Evolutionary conservation across 2,329 filamentous ascomycete species (phyloP).

Genomic region (Trichoderma afroharzianum): DNA sequence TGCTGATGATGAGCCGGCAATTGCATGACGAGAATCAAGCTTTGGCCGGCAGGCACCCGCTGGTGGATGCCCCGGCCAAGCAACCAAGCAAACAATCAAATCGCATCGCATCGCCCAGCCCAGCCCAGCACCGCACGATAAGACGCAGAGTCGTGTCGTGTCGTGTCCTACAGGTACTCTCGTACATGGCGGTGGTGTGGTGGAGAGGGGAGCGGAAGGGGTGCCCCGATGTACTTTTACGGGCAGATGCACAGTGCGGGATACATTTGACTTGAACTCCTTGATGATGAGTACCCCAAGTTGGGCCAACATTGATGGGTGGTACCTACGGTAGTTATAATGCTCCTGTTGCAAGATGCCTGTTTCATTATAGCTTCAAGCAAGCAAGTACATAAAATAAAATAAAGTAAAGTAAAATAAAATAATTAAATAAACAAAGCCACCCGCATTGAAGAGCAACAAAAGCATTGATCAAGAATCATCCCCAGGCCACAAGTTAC

Average conservation of each 20-base stretch:
- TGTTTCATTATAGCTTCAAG: not conserved
- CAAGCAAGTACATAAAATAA: not conserved
- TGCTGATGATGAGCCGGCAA: not conserved
- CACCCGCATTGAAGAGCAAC: not conserved
- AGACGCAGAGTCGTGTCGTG: not conserved
- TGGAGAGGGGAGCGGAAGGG: not conserved
- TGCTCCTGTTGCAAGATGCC: no score
- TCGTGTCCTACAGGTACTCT: not conserved
- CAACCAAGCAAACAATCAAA: not conserved
- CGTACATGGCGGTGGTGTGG: not conserved
- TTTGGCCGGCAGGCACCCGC: conserved; percentile 13
- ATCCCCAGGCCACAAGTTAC: not conserved
- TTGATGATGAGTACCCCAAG: no score
- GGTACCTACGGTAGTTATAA: no score
- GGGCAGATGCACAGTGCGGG: not conserved
- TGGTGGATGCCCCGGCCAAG: not conserved
- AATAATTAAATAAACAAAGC: no score
- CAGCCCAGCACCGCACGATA: not conserved
- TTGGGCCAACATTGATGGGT: not conserved
- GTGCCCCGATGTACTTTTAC: not conserved
- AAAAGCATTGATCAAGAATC: not conserved
- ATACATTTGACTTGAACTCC: no score
- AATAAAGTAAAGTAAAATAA: not conserved
- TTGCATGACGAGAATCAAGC: not conserved
- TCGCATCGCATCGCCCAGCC: not conserved